Conservation (phyloP, 2,329 filamentous ascomycete species). For the Cercospora citrullina region DNA sequence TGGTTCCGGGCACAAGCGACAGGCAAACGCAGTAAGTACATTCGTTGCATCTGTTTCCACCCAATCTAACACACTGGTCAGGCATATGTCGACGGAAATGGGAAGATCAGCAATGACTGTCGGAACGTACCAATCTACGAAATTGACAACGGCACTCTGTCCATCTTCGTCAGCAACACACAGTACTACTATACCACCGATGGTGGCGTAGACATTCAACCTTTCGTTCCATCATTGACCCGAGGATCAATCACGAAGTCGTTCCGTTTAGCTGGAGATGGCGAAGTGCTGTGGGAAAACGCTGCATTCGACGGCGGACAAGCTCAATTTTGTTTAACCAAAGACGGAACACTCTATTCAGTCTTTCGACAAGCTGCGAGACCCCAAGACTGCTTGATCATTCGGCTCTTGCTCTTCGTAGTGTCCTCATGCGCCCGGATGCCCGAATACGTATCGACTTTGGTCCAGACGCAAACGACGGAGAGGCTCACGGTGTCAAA, state of each 20-base stretch:
- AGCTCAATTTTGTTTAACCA: constrained; percentile 9
- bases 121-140: constrained; percentile 6
- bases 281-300: constrained; percentile 8
- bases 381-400: constrained; percentile 3
- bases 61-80: neutral
- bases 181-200: constrained; percentile 12
- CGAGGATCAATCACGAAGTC: neutral
- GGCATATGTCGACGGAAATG: constrained; percentile 28
- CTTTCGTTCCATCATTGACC: constrained; percentile 1
- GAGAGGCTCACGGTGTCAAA: neutral
- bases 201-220: neutral
- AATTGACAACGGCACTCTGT: constrained; percentile 7
- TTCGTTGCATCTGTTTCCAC: neutral
- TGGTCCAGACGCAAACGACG: constrained; percentile 3
- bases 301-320: constrained; percentile 5
- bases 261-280: constrained; percentile 1
- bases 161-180: neutral
- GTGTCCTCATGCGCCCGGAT: constrained; percentile 3
- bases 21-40: neutral
- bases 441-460: neutral
- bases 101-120: constrained; percentile 26
- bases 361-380: constrained; percentile 2
- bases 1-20: neutral
- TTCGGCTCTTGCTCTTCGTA: constrained; percentile 3
- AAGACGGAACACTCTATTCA: constrained; percentile 8